Evolutionary conservation across 83 land plant genomes (phyloP), one percentile per base, ranked within the genome.

Genomic region (Picea abies): DNA sequence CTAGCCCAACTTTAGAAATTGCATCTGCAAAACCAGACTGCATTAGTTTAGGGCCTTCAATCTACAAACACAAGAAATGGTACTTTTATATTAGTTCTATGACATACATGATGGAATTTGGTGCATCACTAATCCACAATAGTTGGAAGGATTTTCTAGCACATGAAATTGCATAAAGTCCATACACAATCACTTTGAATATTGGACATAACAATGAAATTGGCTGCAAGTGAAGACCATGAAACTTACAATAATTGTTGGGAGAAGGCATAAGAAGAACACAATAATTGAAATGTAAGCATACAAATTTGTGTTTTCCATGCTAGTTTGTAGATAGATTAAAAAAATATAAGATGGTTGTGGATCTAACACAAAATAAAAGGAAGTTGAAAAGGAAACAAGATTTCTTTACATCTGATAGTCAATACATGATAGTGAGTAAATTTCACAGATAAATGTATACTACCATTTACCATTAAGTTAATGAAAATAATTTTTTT

Each of bases 261-360:
- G 99, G 14, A 96, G 99, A 83, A 97, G 89, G 85, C 97, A 97
- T 63, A 97, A 90, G n/a, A 93, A n/a, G 76, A 96, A 90, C 4
- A 96, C 93, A 69, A 96, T 91, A 67, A 97, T 96, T 49, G 99
- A 92, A 80, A 97, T 97, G 83, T 97, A 97, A 6, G 96, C 99
- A 89, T 97, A 97, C 39, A 97, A 63, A 85, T 97, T 97, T 23
- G 99, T 97, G 78, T 98, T 97, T 85, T 97, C 99, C 99, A 97
- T 95, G 79, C 93, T 94, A 49, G 92, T 91, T 95, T 97, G 96
- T 83, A 87, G 69, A 37, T 79, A 63, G 81, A 75, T 56, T 39
- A 80, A 60, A 11, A 58, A 71, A 58, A 19, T 10, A 4, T 3
- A 3, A 60, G 44, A 71, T 29, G 22, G 14, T 25, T 63, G 12